Evolutionary conservation across 75 land plant species (phyloP).

Genomic region (Isoetes taiwanensis): DNA sequence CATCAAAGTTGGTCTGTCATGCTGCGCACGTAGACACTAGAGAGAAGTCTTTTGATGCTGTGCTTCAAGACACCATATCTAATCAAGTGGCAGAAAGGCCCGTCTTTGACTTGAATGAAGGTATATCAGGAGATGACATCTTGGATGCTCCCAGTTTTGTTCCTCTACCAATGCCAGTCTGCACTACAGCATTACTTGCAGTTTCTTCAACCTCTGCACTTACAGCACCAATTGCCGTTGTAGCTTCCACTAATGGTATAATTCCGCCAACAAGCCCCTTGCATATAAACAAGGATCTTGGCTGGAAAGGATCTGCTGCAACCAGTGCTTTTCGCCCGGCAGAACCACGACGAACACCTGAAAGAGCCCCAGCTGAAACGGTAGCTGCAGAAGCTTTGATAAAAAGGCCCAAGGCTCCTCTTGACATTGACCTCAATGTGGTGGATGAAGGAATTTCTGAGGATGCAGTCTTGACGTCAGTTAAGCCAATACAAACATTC

Average conservation of each 20-base stretch:
- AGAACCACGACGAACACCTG: constrained; percentile 50
- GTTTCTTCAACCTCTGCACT: constrained; percentile 10
- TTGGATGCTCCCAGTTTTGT: too few species aligned
- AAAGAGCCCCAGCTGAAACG: constrained; percentile 27
- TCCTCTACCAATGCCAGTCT: too few species aligned
- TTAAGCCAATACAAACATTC: too few species aligned
- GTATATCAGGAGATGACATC: constrained; percentile 42
- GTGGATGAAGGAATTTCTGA: constrained; percentile 53
- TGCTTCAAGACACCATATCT: too few species aligned
- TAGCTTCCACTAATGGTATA: constrained; percentile 68
- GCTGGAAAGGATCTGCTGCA: constrained; percentile 91
- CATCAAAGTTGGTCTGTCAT: too few species aligned
- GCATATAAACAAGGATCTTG: constrained; percentile 52
- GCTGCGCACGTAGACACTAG: too few species aligned
- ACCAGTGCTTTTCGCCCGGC: constrained; percentile 96
- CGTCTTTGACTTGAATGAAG: constrained; percentile 71
- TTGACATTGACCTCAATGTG: constrained; percentile 83
- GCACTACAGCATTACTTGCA: too few species aligned
- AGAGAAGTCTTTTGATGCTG: too few species aligned
- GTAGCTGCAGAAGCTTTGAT: constrained; percentile 1
- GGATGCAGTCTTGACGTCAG: constrained; percentile 28
- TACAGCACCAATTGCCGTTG: constrained; percentile 44
- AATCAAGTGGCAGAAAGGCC: too few species aligned
- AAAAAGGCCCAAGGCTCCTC: constrained; percentile 26
- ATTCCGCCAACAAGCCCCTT: constrained; percentile 40